A percentile compares a stretch with the other conserved stretches of the same genome.
phyloP scores from a whole-genome alignment of 2,329 filamentous ascomycete genomes.

The Davidsoniella australis region DNA sequence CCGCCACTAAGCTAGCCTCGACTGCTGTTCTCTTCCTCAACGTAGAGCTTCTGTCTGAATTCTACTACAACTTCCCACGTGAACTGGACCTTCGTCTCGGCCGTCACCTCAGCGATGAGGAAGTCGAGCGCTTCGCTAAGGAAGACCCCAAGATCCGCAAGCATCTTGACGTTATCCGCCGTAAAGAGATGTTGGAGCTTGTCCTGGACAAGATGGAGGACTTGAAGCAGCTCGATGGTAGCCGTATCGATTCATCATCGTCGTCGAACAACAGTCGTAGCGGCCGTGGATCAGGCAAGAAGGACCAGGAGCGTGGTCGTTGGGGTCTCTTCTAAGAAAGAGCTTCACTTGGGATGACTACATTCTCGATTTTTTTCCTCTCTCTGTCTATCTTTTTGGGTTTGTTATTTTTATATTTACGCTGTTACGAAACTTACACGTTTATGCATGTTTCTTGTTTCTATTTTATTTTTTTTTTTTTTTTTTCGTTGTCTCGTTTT shows the following conservation, averaged over 20 bases:
- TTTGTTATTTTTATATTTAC: neutral
- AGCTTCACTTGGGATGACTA: no score
- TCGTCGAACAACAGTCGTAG: slow-evolving; percentile 3
- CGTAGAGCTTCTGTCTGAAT: slow-evolving; percentile 88
- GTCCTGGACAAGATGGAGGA: slow-evolving; percentile 94
- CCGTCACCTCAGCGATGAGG: slow-evolving; percentile 56
- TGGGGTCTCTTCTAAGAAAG: slow-evolving; percentile 31
- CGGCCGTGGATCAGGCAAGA: slow-evolving; percentile 11
- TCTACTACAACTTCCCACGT: slow-evolving; percentile 93
- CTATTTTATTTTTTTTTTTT: neutral
- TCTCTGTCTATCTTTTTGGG: neutral
- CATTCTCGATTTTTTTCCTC: no score
- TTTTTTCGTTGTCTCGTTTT: no score
- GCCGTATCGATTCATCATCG: slow-evolving; percentile 3
- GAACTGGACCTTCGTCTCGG: slow-evolving; percentile 79
- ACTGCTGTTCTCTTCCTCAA: slow-evolving; percentile 96
- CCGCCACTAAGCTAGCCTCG: slow-evolving; percentile 82
- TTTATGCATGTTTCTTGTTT: neutral
- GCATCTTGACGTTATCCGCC: slow-evolving; percentile 78
- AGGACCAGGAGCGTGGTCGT: slow-evolving; percentile 26
- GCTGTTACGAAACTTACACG: slow-evolving; percentile 2
- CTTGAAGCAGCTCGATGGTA: slow-evolving; percentile 63
- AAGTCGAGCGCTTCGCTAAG: slow-evolving; percentile 78
- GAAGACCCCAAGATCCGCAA: slow-evolving; percentile 81
- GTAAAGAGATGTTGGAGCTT: slow-evolving; percentile 84